A percentile compares a stretch with the other conserved stretches of the same genome.
These are phyloP conservation scores for Nicotiana paniculata DNA, from an alignment of 257 asterid species.

Conservation along the genomic window DNA sequence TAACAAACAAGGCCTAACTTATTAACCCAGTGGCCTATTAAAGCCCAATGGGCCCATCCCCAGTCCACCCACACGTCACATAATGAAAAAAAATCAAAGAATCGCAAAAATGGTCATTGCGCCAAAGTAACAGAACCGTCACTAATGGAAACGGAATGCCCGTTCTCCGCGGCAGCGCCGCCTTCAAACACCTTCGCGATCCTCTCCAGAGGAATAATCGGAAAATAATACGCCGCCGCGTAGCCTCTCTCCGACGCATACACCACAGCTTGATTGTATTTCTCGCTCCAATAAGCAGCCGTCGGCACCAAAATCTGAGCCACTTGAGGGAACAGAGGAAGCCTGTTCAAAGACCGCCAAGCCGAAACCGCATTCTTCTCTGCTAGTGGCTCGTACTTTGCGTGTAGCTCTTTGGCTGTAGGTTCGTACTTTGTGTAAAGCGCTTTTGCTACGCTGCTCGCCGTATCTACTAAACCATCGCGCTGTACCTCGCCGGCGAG, in stretches of 20 bases:
- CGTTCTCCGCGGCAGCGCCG: conserved; percentile 13
- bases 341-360: conserved; percentile 57
- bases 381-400: conserved; percentile 53
- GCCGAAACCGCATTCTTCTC: conserved; percentile 51
- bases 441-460: conserved; percentile 24
- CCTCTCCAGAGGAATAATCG: conserved; percentile 55
- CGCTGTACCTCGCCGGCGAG: conserved; percentile 50
- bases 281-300: conserved; percentile 73
- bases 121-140: not conserved
- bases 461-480: conserved; percentile 41
- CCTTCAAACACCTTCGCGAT: conserved; percentile 54
- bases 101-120: not conserved
- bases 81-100: not conserved
- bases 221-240: conserved; percentile 43
- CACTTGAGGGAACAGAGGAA: conserved; percentile 57
- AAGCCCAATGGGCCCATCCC: not conserved
- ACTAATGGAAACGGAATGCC: not conserved
- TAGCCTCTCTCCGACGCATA: conserved; percentile 39
- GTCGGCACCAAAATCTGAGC: conserved; percentile 69
- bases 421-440: conserved; percentile 44
- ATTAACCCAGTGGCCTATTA: not conserved
- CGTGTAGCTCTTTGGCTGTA: conserved; percentile 33
- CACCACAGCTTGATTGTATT: conserved; percentile 48
- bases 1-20: not conserved
- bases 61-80: not conserved